These are phyloP conservation scores for Fomitopsis betulina DNA, from an alignment of 1,284 basidiomycete species.

Conservation along the genomic window DNA sequence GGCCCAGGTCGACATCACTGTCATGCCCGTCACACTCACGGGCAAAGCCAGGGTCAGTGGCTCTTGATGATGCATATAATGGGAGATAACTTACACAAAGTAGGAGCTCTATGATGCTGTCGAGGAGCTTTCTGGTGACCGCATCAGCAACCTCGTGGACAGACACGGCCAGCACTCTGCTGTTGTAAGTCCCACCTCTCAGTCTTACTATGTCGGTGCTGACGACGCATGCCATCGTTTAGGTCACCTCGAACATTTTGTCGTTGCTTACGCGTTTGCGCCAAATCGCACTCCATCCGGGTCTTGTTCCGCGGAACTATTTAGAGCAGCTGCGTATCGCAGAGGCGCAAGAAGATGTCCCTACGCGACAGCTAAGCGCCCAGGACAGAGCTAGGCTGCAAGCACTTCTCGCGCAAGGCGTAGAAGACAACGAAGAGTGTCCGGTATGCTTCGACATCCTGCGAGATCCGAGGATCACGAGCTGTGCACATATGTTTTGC, in stretches of 20 bases:
- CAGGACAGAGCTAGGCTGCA: constrained; percentile 58
- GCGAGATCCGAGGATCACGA: constrained; percentile 72
- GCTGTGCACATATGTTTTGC: constrained; percentile 78
- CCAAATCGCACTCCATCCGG: constrained; percentile 80
- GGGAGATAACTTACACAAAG: neutral
- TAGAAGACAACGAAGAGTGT: constrained; percentile 85
- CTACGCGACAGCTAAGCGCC: constrained; percentile 37
- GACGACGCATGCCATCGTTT: neutral
- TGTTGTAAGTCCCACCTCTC: constrained; percentile 19
- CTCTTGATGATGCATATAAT: neutral
- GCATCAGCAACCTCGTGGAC: constrained; percentile 56
- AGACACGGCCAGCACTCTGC: constrained; percentile 33
- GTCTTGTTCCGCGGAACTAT: constrained; percentile 73
- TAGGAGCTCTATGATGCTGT: constrained; percentile 76
- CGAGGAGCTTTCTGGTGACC: constrained; percentile 56
- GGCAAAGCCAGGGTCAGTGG: constrained; percentile 59
- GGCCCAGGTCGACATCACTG: constrained; percentile 63
- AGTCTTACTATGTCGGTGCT: neutral
- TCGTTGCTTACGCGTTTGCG: constrained; percentile 85
- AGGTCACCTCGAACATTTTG: constrained; percentile 70
- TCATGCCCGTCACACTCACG: constrained; percentile 66
- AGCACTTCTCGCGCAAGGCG: constrained; percentile 54
- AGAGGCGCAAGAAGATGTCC: constrained; percentile 29
- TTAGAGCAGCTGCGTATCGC: constrained; percentile 57
- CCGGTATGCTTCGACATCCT: constrained; percentile 70